phyloP scores from a whole-genome alignment of 2,329 filamentous ascomycete species.

The Colletotrichum tropicale region DNA sequence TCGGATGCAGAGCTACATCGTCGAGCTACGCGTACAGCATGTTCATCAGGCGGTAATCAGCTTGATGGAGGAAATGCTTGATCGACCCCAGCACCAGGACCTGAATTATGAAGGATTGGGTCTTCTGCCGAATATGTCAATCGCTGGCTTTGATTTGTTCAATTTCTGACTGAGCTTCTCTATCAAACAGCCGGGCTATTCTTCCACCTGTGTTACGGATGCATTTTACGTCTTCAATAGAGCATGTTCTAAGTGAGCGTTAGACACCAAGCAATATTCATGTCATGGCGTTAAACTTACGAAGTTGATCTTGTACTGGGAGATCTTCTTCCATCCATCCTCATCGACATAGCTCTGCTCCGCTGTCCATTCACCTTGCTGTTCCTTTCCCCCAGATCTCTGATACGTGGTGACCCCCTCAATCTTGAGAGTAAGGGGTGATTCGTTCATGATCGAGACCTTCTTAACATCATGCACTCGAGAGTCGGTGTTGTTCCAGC shows the following conservation, averaged over 20 bases:
- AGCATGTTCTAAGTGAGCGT: background rate
- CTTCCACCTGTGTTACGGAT: rapidly evolving
- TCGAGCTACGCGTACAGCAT: background rate
- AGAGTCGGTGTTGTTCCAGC: background rate
- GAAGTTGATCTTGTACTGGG: background rate
- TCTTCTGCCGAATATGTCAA: background rate
- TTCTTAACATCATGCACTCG: background rate
- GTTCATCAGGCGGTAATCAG: background rate
- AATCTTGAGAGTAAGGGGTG: background rate
- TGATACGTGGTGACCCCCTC: background rate
- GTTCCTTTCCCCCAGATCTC: background rate
- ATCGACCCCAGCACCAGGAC: background rate
- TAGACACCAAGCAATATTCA: background rate
- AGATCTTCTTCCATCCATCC: background rate
- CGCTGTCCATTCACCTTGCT: background rate
- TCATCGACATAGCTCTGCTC: background rate
- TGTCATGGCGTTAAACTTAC: background rate
- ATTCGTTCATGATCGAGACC: background rate
- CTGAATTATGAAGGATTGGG: background rate
- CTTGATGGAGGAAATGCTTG: background rate
- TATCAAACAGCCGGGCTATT: too few species aligned
- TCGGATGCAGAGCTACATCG: background rate
- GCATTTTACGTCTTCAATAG: background rate
- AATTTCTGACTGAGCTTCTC: background rate
- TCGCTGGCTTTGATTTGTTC: background rate